Base-by-base conservation (phyloP, 2,329 filamentous ascomycete species). In the Emmonsiellopsis sp. region DNA sequence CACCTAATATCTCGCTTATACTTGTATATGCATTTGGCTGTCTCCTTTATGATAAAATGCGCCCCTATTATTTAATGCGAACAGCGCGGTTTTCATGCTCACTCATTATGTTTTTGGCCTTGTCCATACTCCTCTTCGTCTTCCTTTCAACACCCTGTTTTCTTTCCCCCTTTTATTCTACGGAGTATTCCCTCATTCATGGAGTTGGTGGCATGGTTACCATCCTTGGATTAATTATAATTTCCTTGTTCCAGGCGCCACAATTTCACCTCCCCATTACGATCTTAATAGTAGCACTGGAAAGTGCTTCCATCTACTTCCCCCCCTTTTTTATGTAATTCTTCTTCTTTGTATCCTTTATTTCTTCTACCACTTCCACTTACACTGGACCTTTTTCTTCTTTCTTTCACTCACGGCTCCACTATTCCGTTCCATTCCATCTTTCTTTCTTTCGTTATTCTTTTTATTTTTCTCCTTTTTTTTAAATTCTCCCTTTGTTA, bases 151-250 rank as follows among this genome's bases (percentile, higher is more conserved):
- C 51, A 43, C 53, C 45, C 10, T 41, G 30, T 43, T 51, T 48
- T 11, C 56, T 50, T 35, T 43, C 34, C 9, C 15, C 20, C 38
- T 53, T 53, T 44, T 53, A 16, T 32, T 38, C 42, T 31, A 44
- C 20, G n/a, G 37, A 50, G 30, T 46, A 32, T 20, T 52, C 50
- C 6, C 32, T 34, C 11, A 7, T 47, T 32, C n/a, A 32, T 15
- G 45, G 45, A 10, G 31, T 47, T 46, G 15, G 15, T 13, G 2
- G 45, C 8, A n/a, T 37, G 15, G 15, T 47, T 32, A 16, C n/a
- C 45, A 37, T 47, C 31, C n/a, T 47, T 37, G 45, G 45, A 35
- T 47, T 35, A 35, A 15, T 30, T 15, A 26, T 10, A 32, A 30
- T 34, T 47, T 32, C 15, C n/a, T n/a, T 15, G 13, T 35, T 47